These are phyloP conservation scores for Pseudophaeomoniella oleicola DNA, from an alignment of 2,329 filamentous ascomycete species.

Conservation along the genomic window DNA sequence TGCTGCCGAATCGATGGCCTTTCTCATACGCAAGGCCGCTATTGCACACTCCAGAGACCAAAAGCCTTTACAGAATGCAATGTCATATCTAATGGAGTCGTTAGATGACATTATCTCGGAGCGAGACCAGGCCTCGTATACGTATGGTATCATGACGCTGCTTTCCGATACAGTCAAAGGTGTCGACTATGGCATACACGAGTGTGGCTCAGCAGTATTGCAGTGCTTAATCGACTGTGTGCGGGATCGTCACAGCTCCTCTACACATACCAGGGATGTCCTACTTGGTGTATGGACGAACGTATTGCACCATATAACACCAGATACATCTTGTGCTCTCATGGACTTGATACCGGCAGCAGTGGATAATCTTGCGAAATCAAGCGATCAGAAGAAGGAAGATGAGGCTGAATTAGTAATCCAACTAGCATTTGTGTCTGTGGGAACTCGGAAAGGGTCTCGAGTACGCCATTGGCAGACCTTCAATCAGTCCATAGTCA, in stretches of 20 bases:
- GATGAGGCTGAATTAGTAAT: slow-evolving; percentile 44
- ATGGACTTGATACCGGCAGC: slow-evolving; percentile 46
- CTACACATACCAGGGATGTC: slow-evolving; percentile 36
- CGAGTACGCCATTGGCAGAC: slow-evolving; percentile 59
- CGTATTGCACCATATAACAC: slow-evolving; percentile 65
- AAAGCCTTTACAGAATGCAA: slow-evolving; percentile 53
- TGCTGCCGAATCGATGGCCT: slow-evolving; percentile 87
- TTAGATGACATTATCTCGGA: slow-evolving; percentile 28
- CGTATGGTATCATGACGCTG: slow-evolving; percentile 80
- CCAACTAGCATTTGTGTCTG: slow-evolving; percentile 32
- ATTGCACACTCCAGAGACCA: slow-evolving; percentile 59
- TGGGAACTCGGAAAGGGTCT: slow-evolving; percentile 69
- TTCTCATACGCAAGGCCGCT: slow-evolving; percentile 79
- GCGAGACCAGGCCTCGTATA: slow-evolving; percentile 44
- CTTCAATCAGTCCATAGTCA: slow-evolving; percentile 42
- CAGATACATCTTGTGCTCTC: slow-evolving; percentile 58
- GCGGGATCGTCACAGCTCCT: slow-evolving; percentile 17
- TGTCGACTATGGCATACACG: slow-evolving; percentile 43
- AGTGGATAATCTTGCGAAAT: slow-evolving; percentile 14
- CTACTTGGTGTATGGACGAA: slow-evolving; percentile 65
- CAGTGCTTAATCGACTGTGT: slow-evolving; percentile 30
- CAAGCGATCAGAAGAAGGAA: neutral
- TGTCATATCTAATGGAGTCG: slow-evolving; percentile 58
- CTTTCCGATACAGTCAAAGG: slow-evolving; percentile 68
- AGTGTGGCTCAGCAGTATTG: slow-evolving; percentile 39